These are phyloP conservation scores for Botrytis deweyae DNA, from an alignment of 2,329 filamentous ascomycete species.

Conservation along the genomic window DNA sequence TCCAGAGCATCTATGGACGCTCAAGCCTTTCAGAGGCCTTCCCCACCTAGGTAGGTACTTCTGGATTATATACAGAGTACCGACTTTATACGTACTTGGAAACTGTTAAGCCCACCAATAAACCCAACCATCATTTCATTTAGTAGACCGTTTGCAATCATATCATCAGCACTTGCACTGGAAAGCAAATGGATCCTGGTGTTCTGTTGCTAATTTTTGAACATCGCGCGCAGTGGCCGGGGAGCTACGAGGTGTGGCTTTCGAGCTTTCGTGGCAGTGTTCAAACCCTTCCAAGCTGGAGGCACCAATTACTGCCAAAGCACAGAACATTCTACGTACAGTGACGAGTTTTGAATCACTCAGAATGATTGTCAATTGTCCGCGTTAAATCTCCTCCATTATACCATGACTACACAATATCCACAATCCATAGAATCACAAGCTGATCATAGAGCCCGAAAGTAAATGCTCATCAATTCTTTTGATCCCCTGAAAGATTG, in stretches of 20 bases:
- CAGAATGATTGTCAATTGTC: background rate
- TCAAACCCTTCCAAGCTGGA: background rate
- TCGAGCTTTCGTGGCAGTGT: background rate
- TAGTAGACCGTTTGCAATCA: background rate
- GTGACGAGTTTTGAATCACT: background rate
- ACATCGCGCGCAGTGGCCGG: background rate
- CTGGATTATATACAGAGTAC: background rate
- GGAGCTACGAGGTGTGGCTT: background rate
- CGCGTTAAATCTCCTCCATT: conserved; percentile 4
- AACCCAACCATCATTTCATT: background rate
- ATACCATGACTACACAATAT: background rate
- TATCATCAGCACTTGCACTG: background rate
- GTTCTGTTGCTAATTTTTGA: background rate
- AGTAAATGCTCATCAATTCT: conserved; percentile 17
- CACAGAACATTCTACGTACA: background rate
- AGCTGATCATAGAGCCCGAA: background rate
- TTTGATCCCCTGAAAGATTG: conserved; percentile 15
- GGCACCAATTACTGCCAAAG: background rate
- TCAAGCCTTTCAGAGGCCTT: background rate
- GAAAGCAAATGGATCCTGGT: background rate
- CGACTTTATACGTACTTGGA: background rate
- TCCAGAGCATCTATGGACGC: background rate
- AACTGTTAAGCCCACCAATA: background rate
- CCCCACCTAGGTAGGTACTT: background rate
- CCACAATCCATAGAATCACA: conserved; percentile 6